Percentiles rank a stretch among this genome's conserved stretches.
phyloP scores from a whole-genome alignment of 495 filamentous ascomycete genomes.

The Xeromyces bisporus region DNA sequence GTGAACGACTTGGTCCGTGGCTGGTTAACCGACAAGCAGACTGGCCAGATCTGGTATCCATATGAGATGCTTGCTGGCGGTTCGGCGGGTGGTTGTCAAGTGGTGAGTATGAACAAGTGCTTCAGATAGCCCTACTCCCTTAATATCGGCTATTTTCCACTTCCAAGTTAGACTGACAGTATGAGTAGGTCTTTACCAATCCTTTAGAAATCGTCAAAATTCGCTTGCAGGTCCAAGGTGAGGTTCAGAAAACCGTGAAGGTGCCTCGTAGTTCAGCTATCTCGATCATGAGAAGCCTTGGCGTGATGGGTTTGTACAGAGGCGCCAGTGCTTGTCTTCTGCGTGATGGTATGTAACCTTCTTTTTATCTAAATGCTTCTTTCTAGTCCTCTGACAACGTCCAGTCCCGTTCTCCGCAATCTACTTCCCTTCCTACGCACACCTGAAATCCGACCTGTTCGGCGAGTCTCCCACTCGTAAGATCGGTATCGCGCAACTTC shows the following conservation, averaged over 20 bases:
- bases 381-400: conserved; percentile 5
- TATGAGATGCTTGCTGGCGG: conserved; percentile 80
- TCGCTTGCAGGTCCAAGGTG: conserved; percentile 90
- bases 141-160: too few species aligned
- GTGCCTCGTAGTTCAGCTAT: conserved; percentile 76
- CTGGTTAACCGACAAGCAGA: conserved; percentile 57
- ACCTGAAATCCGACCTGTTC: conserved; percentile 85
- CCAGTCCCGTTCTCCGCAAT: conserved; percentile 89
- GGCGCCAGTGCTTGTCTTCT: conserved; percentile 91
- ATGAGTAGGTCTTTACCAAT: conserved; percentile 72
- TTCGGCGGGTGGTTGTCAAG: conserved; percentile 83
- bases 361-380: neutral
- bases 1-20: conserved; percentile 86
- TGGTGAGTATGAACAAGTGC: conserved; percentile 45
- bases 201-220: conserved; percentile 99
- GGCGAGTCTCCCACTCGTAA: conserved; percentile 81
- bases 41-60: conserved; percentile 50
- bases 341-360: conserved; percentile 41
- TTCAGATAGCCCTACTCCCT: too few species aligned
- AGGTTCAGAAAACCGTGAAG: conserved; percentile 77
- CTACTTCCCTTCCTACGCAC: conserved; percentile 93
- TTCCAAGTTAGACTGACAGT: too few species aligned
- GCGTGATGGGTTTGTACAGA: conserved; percentile 92
- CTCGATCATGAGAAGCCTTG: conserved; percentile 93
- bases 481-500: conserved; percentile 79